These are phyloP conservation scores for Phytophthora brassicae DNA, from an alignment of 352 stramenopile genomes.

Conservation along the genomic window DNA sequence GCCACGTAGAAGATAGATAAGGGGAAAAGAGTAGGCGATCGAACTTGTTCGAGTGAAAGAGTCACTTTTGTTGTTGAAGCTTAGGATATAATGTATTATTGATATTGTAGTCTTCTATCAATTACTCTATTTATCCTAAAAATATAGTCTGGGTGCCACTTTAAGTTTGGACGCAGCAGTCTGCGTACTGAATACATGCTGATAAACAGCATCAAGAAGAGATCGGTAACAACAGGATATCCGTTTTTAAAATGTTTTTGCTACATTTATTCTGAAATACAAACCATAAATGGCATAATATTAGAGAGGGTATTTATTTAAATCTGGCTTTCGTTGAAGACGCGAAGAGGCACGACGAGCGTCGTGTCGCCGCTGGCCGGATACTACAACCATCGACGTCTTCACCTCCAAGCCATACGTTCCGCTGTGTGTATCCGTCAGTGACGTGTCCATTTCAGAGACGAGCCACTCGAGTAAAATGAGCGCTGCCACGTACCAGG, in stretches of 20 bases:
- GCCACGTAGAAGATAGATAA: conserved; percentile 22
- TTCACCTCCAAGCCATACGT: conserved; percentile 5
- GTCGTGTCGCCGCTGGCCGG: conserved; percentile 18
- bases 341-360: conserved; percentile 22
- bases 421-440: conserved; percentile 13
- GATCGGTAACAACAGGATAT: too few relatives aligned
- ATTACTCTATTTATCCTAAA: not conserved
- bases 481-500: conserved; percentile 72
- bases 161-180: conserved; percentile 15
- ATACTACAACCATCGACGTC: conserved; percentile 26
- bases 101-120: too few relatives aligned
- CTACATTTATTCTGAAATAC: too few relatives aligned
- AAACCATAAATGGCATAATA: not conserved
- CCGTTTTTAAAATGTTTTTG: too few relatives aligned
- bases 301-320: not conserved
- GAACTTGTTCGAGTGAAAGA: conserved; percentile 12
- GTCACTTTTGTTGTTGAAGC: not conserved
- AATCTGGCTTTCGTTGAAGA: conserved; percentile 1
- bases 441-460: conserved; percentile 24
- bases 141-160: conserved; percentile 7
- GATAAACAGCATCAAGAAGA: not conserved
- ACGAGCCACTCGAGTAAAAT: conserved; percentile 25
- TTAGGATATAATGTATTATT: not conserved
- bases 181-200: not conserved
- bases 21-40: not conserved